Conservation (phyloP, 108 stramenopile species). For the Cyclotella choctawhatcheeana region DNA sequence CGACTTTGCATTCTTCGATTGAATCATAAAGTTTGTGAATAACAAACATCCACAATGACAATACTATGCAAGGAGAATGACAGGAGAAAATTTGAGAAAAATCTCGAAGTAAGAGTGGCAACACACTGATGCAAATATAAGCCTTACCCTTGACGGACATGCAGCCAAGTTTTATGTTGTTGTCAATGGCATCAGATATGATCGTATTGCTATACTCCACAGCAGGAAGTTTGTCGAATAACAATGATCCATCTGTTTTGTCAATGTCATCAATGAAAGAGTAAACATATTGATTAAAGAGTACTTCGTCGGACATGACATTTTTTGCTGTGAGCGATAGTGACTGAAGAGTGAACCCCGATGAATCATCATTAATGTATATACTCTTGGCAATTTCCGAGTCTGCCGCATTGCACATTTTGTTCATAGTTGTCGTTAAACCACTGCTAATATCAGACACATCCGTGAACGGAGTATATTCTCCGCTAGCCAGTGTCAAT, state of each 20-base stretch:
- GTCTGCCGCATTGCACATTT: slow-evolving; percentile 29
- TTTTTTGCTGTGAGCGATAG: slow-evolving; percentile 45
- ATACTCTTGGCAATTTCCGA: slow-evolving; percentile 3
- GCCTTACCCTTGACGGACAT: slow-evolving; percentile 15
- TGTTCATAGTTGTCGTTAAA: slow-evolving; percentile 16
- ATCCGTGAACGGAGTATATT: slow-evolving; percentile 34
- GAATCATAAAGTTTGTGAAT: slow-evolving; percentile 66
- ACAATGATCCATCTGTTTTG: slow-evolving; percentile 42
- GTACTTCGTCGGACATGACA: slow-evolving; percentile 68
- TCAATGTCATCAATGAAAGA: slow-evolving; percentile 63
- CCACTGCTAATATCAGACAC: slow-evolving; percentile 9
- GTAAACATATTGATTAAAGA: slow-evolving; percentile 71
- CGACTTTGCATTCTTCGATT: slow-evolving; percentile 59
- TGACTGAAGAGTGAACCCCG: slow-evolving; percentile 34
- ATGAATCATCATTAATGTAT: slow-evolving; percentile 19
- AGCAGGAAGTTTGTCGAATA: slow-evolving; percentile 52
- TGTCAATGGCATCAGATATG: slow-evolving; percentile 66
- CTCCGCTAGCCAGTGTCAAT: slow-evolving; percentile 30
- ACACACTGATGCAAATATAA: too few species aligned
- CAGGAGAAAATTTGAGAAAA: too few species aligned
- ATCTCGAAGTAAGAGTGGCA: too few species aligned
- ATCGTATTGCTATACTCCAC: slow-evolving; percentile 70
- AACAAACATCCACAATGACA: slow-evolving; percentile 86
- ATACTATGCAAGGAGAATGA: slow-evolving; percentile 17
- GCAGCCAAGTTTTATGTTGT: slow-evolving; percentile 22